Percentiles rank a stretch among this genome's conserved stretches.
These are phyloP conservation scores for Cutaneotrichosporon cyanovorans DNA, from an alignment of 1,284 basidiomycete species.

Conservation along the genomic window DNA sequence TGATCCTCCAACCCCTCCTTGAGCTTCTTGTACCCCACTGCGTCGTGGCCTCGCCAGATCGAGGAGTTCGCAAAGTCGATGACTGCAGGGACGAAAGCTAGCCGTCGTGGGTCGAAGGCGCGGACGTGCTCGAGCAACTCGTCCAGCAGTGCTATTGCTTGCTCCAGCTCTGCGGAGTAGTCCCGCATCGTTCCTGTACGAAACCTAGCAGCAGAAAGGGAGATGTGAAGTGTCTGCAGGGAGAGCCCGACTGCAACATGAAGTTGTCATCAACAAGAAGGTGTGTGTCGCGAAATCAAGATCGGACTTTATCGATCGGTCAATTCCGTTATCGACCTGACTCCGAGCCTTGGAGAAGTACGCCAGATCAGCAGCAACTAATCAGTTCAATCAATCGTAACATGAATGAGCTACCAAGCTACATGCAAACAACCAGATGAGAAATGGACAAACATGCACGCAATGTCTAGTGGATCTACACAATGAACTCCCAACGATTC, in stretches of 20 bases:
- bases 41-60: conserved; percentile 23
- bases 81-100: conserved; percentile 12
- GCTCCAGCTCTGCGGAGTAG: conserved; percentile 5
- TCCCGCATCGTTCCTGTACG: conserved; percentile 3
- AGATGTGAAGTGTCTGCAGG: too few relatives aligned
- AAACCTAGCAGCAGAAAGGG: not conserved
- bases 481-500: not conserved
- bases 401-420: too few relatives aligned
- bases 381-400: too few relatives aligned
- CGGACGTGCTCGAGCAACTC: conserved; percentile 7
- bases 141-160: not conserved
- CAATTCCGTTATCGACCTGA: too few relatives aligned
- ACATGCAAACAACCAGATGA: too few relatives aligned
- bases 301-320: too few relatives aligned
- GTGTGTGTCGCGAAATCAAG: too few relatives aligned
- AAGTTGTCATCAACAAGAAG: too few relatives aligned
- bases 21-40: conserved; percentile 23
- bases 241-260: too few relatives aligned
- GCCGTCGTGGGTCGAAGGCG: conserved; percentile 4
- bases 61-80: conserved; percentile 7
- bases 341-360: too few relatives aligned
- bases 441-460: too few relatives aligned
- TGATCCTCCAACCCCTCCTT: conserved; percentile 21
- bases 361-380: too few relatives aligned
- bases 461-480: not conserved